These are phyloP conservation scores for Triangularia verruculosa DNA, from an alignment of 2,329 filamentous ascomycete species.

Conservation along the genomic window DNA sequence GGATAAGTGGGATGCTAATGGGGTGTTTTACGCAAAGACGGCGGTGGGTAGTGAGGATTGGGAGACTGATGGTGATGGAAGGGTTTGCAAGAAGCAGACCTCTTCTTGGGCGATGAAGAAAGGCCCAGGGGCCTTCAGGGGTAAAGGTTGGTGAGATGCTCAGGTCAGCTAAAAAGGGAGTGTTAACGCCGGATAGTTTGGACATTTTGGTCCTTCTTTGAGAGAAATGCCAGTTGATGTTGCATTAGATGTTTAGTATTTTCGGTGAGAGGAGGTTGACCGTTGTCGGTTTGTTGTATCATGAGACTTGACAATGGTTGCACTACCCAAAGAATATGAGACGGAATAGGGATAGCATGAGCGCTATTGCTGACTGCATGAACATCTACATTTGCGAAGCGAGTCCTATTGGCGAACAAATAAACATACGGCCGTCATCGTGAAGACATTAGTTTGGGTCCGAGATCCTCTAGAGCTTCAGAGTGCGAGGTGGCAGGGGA, in stretches of 20 bases:
- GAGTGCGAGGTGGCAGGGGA: background rate
- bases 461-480: background rate
- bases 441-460: background rate
- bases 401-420: background rate
- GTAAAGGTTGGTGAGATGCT: too few species aligned
- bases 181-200: background rate
- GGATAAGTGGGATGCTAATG: background rate
- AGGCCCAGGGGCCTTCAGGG: background rate
- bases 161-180: too few species aligned
- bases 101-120: background rate
- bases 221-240: background rate
- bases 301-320: background rate
- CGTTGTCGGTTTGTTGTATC: background rate
- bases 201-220: background rate
- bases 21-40: background rate
- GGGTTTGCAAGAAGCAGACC: background rate
- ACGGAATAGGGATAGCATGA: background rate
- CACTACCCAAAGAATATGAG: background rate
- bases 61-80: background rate
- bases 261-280: background rate
- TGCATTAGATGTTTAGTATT: background rate
- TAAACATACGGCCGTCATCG: background rate
- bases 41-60: background rate
- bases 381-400: background rate
- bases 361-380: background rate